Evolutionary conservation across 1,284 basidiomycete species (phyloP), one percentile per base, ranked within the genome.

Genomic region (Puccinia hordei): DNA sequence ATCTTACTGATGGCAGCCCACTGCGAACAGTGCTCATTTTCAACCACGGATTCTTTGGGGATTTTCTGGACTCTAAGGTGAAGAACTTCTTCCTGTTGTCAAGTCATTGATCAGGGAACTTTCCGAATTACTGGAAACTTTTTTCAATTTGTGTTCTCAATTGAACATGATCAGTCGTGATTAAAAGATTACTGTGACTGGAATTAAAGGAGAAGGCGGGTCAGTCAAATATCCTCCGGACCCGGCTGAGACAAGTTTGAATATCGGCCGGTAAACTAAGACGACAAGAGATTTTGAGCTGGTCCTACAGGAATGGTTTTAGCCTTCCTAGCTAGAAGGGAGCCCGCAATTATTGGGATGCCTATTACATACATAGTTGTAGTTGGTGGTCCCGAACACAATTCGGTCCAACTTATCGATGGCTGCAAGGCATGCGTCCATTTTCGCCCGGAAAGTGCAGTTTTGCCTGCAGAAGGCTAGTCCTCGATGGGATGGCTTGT

Each of bases 301-400:
- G 24, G 57, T 57, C 55, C 38, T 41, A 41, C 38, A 49, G 2
- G 17, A 49, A n/a, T n/a, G n/a, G n/a, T n/a, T n/a, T 49, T 49
- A 49, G 46, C 17, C 46, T 49, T 49, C 8, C 10, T 10, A 49
- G 17, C 15, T 6, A 41, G 38, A 6, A 12, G 13, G 46, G 17
- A 49, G 46, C 15, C 46, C 46, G 17, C 46, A 49, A 8, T 57
- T 24, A 4, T 2, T 57, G 13, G 8, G 55, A 27, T n/a, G 4
- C 55, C n/a, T n/a, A n/a, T n/a, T n/a, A n/a, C n/a, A n/a, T n/a
- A n/a, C n/a, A n/a, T n/a, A n/a, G n/a, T n/a, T 59, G 27, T 27
- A 59, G 15, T 41, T 59, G 15, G 57, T 59, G 57, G 57, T 59
- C 57, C 57, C 57, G 57, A 59, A 59, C 24, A 33, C 27, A 59